These are phyloP conservation scores for Arthrocladium fulminans DNA, from an alignment of 2,329 filamentous ascomycete species.

Conservation along the genomic window DNA sequence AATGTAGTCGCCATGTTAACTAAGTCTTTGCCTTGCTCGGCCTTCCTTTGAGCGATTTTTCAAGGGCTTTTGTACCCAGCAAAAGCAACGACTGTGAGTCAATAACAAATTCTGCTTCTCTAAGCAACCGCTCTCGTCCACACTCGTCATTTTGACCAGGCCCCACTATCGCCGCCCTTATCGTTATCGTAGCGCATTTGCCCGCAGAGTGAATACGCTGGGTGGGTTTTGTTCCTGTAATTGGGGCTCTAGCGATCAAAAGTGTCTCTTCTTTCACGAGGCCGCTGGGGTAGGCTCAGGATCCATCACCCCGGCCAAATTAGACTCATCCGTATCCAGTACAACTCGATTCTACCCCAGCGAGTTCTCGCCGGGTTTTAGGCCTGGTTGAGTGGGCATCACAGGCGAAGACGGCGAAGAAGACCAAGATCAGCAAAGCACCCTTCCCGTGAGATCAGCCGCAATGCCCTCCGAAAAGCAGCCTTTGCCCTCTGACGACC, in stretches of 20 bases:
- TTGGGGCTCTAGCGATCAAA: too few relatives aligned
- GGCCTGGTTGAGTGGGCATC: too few relatives aligned
- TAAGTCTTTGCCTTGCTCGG: neutral
- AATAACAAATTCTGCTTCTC: slow-evolving; percentile 8
- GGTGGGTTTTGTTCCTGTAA: too few relatives aligned
- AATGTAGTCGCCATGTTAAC: slow-evolving; percentile 18
- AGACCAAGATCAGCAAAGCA: neutral
- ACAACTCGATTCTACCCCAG: too few relatives aligned
- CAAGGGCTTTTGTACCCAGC: neutral
- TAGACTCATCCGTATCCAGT: too few relatives aligned
- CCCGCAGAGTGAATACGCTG: neutral
- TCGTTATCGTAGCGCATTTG: slow-evolving; percentile 2
- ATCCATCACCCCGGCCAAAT: too few relatives aligned
- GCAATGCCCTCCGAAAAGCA: neutral
- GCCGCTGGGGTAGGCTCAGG: too few relatives aligned
- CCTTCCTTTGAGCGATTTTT: too few relatives aligned
- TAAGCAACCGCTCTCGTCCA: neutral
- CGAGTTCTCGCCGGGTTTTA: too few relatives aligned
- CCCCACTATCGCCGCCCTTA: neutral
- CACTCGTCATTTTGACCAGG: slow-evolving; percentile 4
- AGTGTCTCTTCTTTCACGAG: too few relatives aligned
- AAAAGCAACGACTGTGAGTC: slow-evolving; percentile 12
- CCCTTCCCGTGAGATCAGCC: neutral
- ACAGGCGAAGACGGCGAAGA: too few relatives aligned
- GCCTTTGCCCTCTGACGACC: slow-evolving; percentile 12